Evolutionary conservation across 345 rosid species (phyloP).

Genomic region (Anastatica hierochuntica): DNA sequence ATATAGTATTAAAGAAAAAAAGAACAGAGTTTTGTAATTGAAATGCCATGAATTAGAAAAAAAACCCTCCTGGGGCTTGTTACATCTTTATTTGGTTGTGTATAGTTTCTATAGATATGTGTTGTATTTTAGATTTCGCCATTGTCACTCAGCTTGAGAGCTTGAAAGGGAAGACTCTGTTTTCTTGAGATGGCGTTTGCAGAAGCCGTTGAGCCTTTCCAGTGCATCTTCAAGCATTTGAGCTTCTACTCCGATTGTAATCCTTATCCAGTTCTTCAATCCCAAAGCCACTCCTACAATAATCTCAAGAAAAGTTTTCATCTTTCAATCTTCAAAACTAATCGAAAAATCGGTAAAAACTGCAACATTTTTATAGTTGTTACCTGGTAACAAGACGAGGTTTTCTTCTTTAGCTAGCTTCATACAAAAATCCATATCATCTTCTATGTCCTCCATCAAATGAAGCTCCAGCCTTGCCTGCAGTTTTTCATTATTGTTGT

Average conservation of each 20-base stretch:
- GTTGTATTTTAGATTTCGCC: not conserved
- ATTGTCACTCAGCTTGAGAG: not conserved
- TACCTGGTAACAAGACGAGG: conserved; percentile 46
- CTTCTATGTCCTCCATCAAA: conserved; percentile 32
- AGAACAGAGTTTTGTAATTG: not conserved
- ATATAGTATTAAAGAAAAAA: too few species aligned
- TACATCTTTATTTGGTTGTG: conserved; percentile 7
- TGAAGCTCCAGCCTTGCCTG: conserved; percentile 38
- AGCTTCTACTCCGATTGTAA: conserved; percentile 48
- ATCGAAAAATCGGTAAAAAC: too few species aligned
- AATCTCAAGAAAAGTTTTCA: too few species aligned
- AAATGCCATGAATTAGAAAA: not conserved
- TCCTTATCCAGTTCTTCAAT: conserved; percentile 53
- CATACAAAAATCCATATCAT: conserved; percentile 56
- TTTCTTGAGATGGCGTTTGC: conserved; percentile 31
- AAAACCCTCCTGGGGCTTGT: not conserved
- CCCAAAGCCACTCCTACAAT: conserved; percentile 51
- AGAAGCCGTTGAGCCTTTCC: conserved; percentile 45
- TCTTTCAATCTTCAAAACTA: too few species aligned
- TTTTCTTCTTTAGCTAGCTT: conserved; percentile 58
- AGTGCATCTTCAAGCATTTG: conserved; percentile 49
- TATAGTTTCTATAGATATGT: not conserved
- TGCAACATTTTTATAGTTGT: not conserved
- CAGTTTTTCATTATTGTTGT: not conserved
- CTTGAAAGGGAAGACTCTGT: conserved; percentile 3